Percentiles rank a stretch among this genome's conserved stretches.
These are phyloP conservation scores for Eucalyptus regnans DNA, from an alignment of 345 rosid species.

Conservation along the genomic window DNA sequence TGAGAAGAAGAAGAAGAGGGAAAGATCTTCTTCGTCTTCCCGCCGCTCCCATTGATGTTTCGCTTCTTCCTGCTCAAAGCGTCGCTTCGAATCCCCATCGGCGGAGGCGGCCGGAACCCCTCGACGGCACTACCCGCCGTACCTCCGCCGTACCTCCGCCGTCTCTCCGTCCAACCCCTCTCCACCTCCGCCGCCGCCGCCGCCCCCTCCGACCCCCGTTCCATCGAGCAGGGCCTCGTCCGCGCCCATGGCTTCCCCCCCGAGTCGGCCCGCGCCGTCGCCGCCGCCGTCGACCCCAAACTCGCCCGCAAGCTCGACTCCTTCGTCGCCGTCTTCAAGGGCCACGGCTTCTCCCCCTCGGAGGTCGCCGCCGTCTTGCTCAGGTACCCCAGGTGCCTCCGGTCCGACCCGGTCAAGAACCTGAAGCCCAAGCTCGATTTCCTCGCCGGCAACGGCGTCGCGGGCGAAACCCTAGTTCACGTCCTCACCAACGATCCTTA, in stretches of 20 bases:
- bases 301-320: not conserved
- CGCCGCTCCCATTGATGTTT: not conserved
- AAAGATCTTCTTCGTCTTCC: not conserved
- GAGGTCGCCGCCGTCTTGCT: not conserved
- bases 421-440: constrained; percentile 4
- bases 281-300: not conserved
- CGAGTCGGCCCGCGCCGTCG: not conserved
- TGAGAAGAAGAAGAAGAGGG: not conserved
- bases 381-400: not conserved
- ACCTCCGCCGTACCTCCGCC: not conserved
- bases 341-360: not conserved
- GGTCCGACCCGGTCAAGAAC: not conserved
- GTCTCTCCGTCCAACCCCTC: not conserved
- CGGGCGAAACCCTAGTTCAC: not conserved
- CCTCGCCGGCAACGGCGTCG: not conserved
- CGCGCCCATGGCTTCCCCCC: not conserved
- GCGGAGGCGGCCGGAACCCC: not conserved
- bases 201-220: not conserved
- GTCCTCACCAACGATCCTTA: not conserved
- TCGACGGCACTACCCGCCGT: not conserved
- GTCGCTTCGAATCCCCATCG: not conserved
- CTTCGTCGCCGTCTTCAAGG: not conserved
- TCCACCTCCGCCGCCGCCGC: not conserved
- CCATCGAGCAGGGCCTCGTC: not conserved
- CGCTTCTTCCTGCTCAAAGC: not conserved